Evolutionary conservation across 2,329 filamentous ascomycete species (phyloP), one percentile per base, ranked within the genome.

Genomic region (Xylariaceae sp.): DNA sequence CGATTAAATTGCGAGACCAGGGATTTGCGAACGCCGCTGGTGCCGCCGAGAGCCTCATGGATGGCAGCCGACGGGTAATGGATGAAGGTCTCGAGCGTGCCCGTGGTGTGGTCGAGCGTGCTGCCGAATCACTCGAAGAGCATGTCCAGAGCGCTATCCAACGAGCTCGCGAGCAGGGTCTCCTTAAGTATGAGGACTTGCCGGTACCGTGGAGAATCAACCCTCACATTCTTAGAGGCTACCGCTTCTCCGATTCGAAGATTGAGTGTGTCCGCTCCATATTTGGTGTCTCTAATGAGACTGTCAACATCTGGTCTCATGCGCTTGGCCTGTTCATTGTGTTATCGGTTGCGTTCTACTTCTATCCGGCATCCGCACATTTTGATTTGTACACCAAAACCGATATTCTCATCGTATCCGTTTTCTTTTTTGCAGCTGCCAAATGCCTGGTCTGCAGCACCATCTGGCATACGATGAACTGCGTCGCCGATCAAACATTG

Each of bases 381-480:
- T 99, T 97, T 77, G 86, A 84, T 51, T 80, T 90, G 62, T 95
- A 90, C 74, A 91, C 89, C 60, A 95, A 91, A 56, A 85, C 89
- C 53, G 94, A 99, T 72, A 85, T 97, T 61, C 83, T 94, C 70
- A 92, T 99, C 63, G 92, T 93, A 0, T 92, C 89, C 18, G 83
- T 95, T 65, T 99, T 99, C 81, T 97, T 99, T 78, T 90, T 96
- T 71, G 94, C 93, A 52, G 94, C 94, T 51, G 92, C 88, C 79
- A 92, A 97, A 74, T 97, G 93, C 70, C 84, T 99, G 57, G 86
- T 93, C 71, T 99, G 94, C 85, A 95, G 89, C 63, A 93, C 88
- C 64, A 86, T 97, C 71, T 99, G 94, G 94, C 94, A 99, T 77
- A 97, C 94, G 30, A 97, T 99, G 92, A 96, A 93, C 77, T 91